Evolutionary conservation across 1,139 yeast species (phyloP), one percentile per base, ranked within the genome.

Genomic region (Scheffersomyces stambukii): DNA sequence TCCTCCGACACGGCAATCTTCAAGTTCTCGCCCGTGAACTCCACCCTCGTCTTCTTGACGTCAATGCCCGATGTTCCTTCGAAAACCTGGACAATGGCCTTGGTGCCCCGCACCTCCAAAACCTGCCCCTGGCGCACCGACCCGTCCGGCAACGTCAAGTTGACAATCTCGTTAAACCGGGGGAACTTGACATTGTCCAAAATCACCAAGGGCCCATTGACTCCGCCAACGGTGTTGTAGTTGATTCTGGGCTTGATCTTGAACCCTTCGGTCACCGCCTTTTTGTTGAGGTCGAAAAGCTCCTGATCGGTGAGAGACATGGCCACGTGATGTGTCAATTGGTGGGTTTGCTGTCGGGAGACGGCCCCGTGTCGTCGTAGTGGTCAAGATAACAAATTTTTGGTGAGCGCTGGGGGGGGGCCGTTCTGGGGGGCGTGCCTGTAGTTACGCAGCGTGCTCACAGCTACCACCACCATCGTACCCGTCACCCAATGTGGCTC

Each of bases 31-130:
- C 99, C 98, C 21, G 98, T 89, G 64, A 91, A 91, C 62, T 93
- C 97, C 36, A 93, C 96, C 37, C 88, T 75, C 30, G 99, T 91
- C 67, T 89, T 91, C 65, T 91, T 88, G 40, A 93, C 97, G 68
- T 93, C 98, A 48, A 89, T 83, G 50, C 97, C 97, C 5, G 95
- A 79, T 28, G 98, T 89, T 54, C 98, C 98, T 68, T 91, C 97
- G 54, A 91, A 91, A 33, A 91, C 98, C 73, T 91, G 99, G 31
- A 91, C 99, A 61, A 91, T 80, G 30, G 99, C 99, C 54, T 93
- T 82, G 51, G 84, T 78, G 37, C 98, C 98, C 64, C 94, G 81
- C 36, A 93, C 97, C 67, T 91, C 99, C 52, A 91, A 76, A 23
- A 91, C 98, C 66, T 91, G 98, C 50, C 99, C 99, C 38, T 95